Evolutionary conservation across 768 basidiomycete genomes (phyloP), one percentile per base, ranked within the genome.

Genomic region (Suillus variegatus): DNA sequence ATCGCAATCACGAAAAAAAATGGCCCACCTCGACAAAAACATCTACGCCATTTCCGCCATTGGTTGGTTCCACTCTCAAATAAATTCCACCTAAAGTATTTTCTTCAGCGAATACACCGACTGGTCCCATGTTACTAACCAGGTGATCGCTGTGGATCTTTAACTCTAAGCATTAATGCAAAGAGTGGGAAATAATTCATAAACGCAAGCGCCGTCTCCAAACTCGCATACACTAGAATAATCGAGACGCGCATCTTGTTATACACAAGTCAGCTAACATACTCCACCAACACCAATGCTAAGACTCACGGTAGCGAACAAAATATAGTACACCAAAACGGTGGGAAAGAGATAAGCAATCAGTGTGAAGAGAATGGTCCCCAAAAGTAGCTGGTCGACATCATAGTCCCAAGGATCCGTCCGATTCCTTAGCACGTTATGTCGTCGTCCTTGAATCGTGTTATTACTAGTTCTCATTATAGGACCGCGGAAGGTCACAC

Each of bases 141-240:
- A 64, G 97, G 94, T 9, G 97, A 72, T 36, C 97, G 82, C 70
- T 84, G 83, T 1, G 94, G 89, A 72, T 97, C 94, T 75, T 98
- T 97, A 9, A 88, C 68, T 35, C 93, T 82, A 38, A 98, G 74
- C 84, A 96, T 88, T 36, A 98, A 75, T 0, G 90, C 91, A 74
- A 98, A 98, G 3, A 99, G 79, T 1, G 97, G 95, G 68, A 97
- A 97, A 68, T 94, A 90, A 67, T 97, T 96, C 82, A 99, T 86
- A 68, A 95, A 88, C 0, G 88, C 89, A 28, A 95, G 79, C 2
- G 84, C 76, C 0, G 86, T 86, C 68, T 92, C 88, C 38, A 95
- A 76, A 9, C 74, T 73, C 0, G 88, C 89, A 68, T 93, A 87
- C 2, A 88, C 65, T 1, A 85, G 68, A 13, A 94, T 83, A 7